phyloP scores from a whole-genome alignment of 192 early-diverging fungal species.

The Phlyctochytrium planicorne region DNA sequence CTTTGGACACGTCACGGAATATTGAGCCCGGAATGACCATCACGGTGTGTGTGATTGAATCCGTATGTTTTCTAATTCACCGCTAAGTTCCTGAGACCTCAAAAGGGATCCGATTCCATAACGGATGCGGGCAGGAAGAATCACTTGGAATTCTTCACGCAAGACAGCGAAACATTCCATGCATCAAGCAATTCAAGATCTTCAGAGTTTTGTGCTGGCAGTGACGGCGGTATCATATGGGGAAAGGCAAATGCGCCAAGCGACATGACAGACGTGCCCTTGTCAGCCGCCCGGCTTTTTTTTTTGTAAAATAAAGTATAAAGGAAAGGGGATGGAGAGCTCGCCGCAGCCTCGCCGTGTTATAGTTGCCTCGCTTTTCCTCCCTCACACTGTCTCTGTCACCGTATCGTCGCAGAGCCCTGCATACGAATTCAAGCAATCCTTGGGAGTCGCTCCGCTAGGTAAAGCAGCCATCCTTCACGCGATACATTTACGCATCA shows the following conservation, averaged over 20 bases:
- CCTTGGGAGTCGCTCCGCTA: no score
- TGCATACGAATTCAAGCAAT: no score
- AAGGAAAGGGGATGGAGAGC: no score
- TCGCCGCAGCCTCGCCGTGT: no score
- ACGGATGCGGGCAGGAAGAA: neutral
- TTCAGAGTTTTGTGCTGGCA: neutral
- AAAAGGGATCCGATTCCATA: neutral
- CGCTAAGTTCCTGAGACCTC: neutral
- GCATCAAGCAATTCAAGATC: neutral
- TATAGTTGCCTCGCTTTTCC: no score
- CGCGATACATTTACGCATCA: no score
- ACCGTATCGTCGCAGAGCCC: no score
- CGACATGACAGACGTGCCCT: conserved; percentile 15
- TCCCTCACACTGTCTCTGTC: no score
- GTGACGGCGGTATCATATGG: neutral
- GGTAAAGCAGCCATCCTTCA: no score
- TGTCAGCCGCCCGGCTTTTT: no score
- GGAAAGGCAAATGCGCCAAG: neutral
- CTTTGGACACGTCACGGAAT: conserved; percentile 38
- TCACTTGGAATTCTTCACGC: neutral
- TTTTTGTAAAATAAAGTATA: no score
- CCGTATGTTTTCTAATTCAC: neutral
- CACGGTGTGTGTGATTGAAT: conserved; percentile 20
- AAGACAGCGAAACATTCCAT: neutral
- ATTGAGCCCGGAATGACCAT: conserved; percentile 28